Conservation (phyloP, 495 filamentous ascomycete species). For the Barbatosphaeria neglecta region DNA sequence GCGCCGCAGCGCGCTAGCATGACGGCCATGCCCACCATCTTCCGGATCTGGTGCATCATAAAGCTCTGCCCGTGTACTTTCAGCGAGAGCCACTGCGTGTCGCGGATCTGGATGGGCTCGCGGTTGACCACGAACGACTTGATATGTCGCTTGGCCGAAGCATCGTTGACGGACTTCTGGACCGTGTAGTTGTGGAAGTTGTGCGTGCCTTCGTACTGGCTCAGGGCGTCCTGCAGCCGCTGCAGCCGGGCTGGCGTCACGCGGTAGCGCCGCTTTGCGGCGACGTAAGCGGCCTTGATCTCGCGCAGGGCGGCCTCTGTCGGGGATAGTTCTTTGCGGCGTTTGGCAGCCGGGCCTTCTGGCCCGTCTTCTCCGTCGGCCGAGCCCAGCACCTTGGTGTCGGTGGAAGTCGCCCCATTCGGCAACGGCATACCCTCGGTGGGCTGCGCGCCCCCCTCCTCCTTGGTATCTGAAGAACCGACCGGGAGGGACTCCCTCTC, state of each 20-base stretch:
- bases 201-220: constrained; percentile 63
- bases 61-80: constrained; percentile 96
- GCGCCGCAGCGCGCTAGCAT: constrained; percentile 74
- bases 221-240: constrained; percentile 59
- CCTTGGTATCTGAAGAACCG: constrained; percentile 2
- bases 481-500: constrained; percentile 2
- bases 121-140: constrained; percentile 68
- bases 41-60: constrained; percentile 99
- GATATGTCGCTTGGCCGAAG: constrained; percentile 77
- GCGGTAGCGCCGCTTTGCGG: constrained; percentile 70
- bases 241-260: constrained; percentile 57
- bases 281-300: constrained; percentile 65
- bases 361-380: background rate
- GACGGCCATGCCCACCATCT: constrained; percentile 91
- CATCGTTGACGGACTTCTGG: constrained; percentile 65
- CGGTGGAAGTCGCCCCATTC: background rate
- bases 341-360: background rate
- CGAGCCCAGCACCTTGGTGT: constrained; percentile 1
- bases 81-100: constrained; percentile 88
- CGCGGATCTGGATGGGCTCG: constrained; percentile 68
- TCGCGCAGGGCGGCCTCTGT: constrained; percentile 56
- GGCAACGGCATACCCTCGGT: background rate
- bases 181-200: constrained; percentile 97
- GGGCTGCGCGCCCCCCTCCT: background rate
- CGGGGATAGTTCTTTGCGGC: constrained; percentile 24